Percentiles rank a stretch among this genome's conserved stretches.
Conservation (phyloP, 805 yeast genomes). For the Wickerhamiella sorbophila region DNA sequence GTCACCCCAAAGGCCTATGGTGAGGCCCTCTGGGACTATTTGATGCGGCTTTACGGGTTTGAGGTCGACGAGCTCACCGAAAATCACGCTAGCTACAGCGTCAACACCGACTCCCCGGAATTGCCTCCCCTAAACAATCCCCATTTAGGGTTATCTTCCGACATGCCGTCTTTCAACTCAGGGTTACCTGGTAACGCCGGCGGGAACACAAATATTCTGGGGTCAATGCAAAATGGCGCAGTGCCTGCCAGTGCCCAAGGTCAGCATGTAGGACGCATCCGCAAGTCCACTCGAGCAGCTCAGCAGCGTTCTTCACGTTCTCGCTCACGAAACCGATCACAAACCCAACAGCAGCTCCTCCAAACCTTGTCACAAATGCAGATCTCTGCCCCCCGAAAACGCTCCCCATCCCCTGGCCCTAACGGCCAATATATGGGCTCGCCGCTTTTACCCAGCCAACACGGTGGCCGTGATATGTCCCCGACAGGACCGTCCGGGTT, state of each 20-base stretch:
- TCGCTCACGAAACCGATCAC: slow-evolving; percentile 9
- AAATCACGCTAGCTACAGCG: slow-evolving; percentile 2
- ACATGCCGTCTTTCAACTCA: not conserved
- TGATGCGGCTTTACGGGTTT: slow-evolving; percentile 18
- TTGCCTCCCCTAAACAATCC: not conserved
- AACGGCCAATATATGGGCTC: not conserved
- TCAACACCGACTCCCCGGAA: slow-evolving; percentile 1
- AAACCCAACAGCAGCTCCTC: slow-evolving; percentile 8
- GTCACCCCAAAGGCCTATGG: slow-evolving; percentile 83
- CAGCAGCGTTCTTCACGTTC: slow-evolving; percentile 6
- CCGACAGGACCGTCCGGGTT: not conserved
- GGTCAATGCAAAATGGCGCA: not conserved
- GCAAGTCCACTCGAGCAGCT: slow-evolving; percentile 4
- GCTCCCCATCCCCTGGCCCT: not conserved
- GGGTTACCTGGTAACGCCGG: not conserved
- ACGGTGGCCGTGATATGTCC: not conserved
- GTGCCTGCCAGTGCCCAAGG: not conserved
- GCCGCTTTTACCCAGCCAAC: not conserved
- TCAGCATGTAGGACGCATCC: slow-evolving; percentile 6
- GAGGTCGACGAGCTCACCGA: slow-evolving; percentile 15
- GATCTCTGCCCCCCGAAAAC: not conserved
- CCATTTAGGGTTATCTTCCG: not conserved
- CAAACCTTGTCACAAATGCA: slow-evolving; percentile 1
- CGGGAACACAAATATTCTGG: not conserved
- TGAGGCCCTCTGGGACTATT: slow-evolving; percentile 47